A percentile compares a stretch with the other conserved stretches of the same genome.
These are phyloP conservation scores for Astrocystis sublimbata DNA, from an alignment of 495 filamentous ascomycete species.

Conservation along the genomic window DNA sequence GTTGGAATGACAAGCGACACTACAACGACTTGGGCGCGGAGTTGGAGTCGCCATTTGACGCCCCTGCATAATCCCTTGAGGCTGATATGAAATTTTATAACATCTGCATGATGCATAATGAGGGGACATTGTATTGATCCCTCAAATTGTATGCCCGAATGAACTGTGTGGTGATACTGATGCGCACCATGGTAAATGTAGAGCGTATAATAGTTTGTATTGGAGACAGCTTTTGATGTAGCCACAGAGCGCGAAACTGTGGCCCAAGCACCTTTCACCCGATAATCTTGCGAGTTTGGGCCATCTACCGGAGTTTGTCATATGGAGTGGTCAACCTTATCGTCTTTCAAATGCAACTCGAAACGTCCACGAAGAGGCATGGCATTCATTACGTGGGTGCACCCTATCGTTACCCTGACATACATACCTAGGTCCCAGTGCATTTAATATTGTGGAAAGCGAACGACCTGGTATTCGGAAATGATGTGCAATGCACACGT, in stretches of 20 bases:
- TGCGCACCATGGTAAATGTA: too few relatives aligned
- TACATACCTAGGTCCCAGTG: too few relatives aligned
- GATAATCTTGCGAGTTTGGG: background rate
- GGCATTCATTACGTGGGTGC: background rate
- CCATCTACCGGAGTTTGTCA: background rate
- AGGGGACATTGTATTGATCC: background rate
- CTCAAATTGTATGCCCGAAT: too few relatives aligned
- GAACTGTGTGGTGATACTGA: too few relatives aligned
- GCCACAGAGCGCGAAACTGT: background rate
- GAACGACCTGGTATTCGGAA: conserved; percentile 5
- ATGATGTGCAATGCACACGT: background rate
- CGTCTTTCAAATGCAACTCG: background rate
- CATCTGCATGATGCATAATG: background rate
- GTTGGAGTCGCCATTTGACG: background rate
- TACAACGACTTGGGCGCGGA: background rate
- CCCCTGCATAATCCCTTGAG: conserved; percentile 13
- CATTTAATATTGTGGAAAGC: background rate
- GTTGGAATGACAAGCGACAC: conserved; percentile 20
- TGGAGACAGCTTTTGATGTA: background rate
- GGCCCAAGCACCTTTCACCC: background rate
- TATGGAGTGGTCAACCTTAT: background rate
- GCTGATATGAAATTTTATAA: conserved; percentile 21
- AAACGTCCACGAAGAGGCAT: too few relatives aligned
- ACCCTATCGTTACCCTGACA: background rate
- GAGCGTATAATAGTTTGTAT: too few relatives aligned